A percentile compares a stretch with the other conserved stretches of the same genome.
These are phyloP conservation scores for Teratosphaeria epicoccoides DNA, from an alignment of 2,329 filamentous ascomycete genomes.

Conservation along the genomic window DNA sequence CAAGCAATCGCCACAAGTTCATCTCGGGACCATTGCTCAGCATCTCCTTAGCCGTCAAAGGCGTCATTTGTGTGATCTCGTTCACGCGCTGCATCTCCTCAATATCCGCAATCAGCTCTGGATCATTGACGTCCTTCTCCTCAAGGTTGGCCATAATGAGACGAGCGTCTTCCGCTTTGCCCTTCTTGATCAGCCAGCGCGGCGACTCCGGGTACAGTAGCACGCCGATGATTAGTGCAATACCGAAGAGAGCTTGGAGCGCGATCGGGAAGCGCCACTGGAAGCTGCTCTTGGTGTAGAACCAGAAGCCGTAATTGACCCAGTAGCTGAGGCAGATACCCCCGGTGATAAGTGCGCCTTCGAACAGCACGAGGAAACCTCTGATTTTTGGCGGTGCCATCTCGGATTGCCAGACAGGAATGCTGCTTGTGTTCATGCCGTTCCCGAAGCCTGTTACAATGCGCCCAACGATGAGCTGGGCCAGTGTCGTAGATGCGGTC, in stretches of 20 bases:
- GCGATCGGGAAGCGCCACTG: constrained; percentile 34
- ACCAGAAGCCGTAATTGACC: constrained; percentile 26
- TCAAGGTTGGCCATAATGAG: constrained; percentile 1
- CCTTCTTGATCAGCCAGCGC: constrained; percentile 45
- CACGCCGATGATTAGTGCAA: constrained; percentile 38
- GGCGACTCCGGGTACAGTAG: constrained; percentile 45
- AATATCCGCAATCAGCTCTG: constrained; percentile 15
- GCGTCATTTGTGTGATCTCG: constrained; percentile 43
- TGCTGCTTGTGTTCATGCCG: constrained; percentile 40
- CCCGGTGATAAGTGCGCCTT: constrained; percentile 40
- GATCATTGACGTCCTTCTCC: not conserved
- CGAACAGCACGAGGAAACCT: constrained; percentile 42
- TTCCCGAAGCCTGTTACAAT: constrained; percentile 42
- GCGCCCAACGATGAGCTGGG: constrained; percentile 40
- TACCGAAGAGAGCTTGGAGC: constrained; percentile 33
- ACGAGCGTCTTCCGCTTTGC: constrained; percentile 39
- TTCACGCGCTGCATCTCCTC: constrained; percentile 35
- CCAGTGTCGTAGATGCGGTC: not conserved
- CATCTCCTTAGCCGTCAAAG: constrained; percentile 37
- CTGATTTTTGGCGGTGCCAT: constrained; percentile 40
- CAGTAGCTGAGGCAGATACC: constrained; percentile 40
- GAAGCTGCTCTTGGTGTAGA: constrained; percentile 28
- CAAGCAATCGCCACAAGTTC: not conserved
- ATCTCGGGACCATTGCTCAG: not conserved
- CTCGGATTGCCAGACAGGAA: constrained; percentile 40